phyloP scores from a whole-genome alignment of 2,329 filamentous ascomycete species.

The Ophiostoma ips region DNA sequence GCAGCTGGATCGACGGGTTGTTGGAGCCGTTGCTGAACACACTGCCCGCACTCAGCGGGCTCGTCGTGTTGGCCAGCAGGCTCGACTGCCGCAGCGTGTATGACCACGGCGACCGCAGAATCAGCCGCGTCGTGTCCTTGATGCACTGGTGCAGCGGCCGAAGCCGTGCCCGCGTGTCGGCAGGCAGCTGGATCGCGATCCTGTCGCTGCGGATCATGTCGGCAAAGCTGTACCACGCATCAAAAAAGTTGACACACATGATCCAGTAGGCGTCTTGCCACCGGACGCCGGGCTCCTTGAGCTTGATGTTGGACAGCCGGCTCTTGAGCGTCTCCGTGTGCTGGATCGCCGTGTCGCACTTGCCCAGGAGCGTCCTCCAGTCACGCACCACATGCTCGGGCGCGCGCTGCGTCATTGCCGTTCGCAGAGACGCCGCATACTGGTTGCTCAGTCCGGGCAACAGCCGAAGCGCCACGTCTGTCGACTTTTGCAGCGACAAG shows the following conservation, averaged over 20 bases:
- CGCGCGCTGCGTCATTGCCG: conserved; percentile 45
- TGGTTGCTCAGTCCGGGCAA: conserved; percentile 58
- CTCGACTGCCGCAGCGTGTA: conserved; percentile 25
- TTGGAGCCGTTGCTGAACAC: conserved; percentile 1
- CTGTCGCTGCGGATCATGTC: conserved; percentile 41
- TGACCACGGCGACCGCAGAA: conserved; percentile 46
- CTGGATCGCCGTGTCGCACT: conserved; percentile 55
- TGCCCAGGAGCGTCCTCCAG: conserved; percentile 58
- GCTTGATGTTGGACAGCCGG: conserved; percentile 63
- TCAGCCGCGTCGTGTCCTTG: conserved; percentile 64
- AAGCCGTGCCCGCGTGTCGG: conserved; percentile 59
- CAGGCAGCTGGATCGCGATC: conserved; percentile 39
- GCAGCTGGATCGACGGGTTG: conserved; percentile 30
- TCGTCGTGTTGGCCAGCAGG: conserved; percentile 17
- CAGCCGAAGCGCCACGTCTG: conserved; percentile 57
- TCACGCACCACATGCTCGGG: conserved; percentile 46
- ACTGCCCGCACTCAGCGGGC: neutral
- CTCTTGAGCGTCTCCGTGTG: conserved; percentile 60
- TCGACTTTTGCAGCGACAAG: conserved; percentile 57
- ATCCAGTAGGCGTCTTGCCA: conserved; percentile 49
- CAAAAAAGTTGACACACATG: conserved; percentile 61
- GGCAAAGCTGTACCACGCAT: conserved; percentile 54
- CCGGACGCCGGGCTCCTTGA: conserved; percentile 69
- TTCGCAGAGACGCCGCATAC: conserved; percentile 48
- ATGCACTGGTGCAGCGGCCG: conserved; percentile 70